These are phyloP conservation scores for Diaporthe velutina DNA, from an alignment of 2,329 filamentous ascomycete genomes.

Conservation along the genomic window DNA sequence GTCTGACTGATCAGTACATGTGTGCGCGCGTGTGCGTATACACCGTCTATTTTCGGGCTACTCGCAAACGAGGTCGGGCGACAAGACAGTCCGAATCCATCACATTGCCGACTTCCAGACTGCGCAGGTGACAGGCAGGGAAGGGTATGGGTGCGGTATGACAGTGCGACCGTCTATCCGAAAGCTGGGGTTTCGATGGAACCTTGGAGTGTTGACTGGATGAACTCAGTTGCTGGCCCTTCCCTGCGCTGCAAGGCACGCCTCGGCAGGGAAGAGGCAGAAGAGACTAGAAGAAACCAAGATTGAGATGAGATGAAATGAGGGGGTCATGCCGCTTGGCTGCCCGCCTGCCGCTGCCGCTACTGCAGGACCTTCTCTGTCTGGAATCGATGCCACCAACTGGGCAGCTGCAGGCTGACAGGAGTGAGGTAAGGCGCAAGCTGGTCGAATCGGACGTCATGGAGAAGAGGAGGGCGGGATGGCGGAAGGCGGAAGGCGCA, in stretches of 20 bases:
- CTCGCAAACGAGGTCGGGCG: background rate
- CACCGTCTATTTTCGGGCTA: conserved; percentile 1
- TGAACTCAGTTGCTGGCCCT: conserved; percentile 22
- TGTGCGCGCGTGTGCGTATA: background rate
- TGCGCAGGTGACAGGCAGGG: background rate
- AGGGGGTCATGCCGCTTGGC: conserved; percentile 10
- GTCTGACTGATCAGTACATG: background rate
- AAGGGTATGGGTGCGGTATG: conserved; percentile 11
- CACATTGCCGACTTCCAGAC: conserved; percentile 9
- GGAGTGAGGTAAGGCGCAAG: conserved; percentile 9
- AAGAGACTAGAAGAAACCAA: background rate
- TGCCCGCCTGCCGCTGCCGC: background rate
- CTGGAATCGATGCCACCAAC: background rate
- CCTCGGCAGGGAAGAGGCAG: background rate
- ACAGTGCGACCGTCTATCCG: conserved; percentile 18
- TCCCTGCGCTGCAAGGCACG: conserved; percentile 13
- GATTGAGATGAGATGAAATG: conserved; percentile 10
- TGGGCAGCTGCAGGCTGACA: conserved; percentile 22
- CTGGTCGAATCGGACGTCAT: conserved; percentile 30
- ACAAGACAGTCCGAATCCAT: conserved; percentile 12
- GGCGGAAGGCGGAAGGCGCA: background rate
- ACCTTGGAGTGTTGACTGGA: background rate
- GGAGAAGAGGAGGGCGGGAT: background rate
- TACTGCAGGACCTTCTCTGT: background rate
- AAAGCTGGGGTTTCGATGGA: conserved; percentile 23